Conservation (phyloP, 371 early-diverging fungal species). For the Rhizopus stolonifer region DNA sequence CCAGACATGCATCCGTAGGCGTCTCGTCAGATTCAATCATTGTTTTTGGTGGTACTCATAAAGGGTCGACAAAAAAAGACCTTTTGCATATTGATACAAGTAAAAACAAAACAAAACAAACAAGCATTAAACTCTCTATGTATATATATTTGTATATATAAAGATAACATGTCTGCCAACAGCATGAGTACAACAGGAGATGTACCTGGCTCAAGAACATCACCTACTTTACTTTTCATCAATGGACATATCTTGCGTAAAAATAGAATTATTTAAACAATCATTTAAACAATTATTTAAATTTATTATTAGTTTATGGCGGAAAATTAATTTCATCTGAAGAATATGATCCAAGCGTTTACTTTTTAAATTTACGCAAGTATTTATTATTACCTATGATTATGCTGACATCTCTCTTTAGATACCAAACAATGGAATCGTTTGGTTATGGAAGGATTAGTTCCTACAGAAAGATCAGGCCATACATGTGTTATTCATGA, state of each 20-base stretch:
- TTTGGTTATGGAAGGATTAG: slow-evolving; percentile 53
- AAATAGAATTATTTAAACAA: not conserved
- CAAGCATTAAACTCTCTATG: not conserved
- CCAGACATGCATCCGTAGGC: slow-evolving; percentile 59
- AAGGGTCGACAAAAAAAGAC: slow-evolving; percentile 49
- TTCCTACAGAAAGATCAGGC: slow-evolving; percentile 65
- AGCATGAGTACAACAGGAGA: slow-evolving; percentile 39
- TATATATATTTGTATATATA: not conserved
- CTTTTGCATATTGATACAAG: slow-evolving; percentile 62
- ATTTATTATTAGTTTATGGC: slow-evolving; percentile 38
- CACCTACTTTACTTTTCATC: slow-evolving; percentile 33
- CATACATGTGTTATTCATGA: slow-evolving; percentile 66
- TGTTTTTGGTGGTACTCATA: slow-evolving; percentile 60
- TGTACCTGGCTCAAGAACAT: slow-evolving; percentile 35
- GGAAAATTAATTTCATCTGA: slow-evolving; percentile 40
- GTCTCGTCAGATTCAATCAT: slow-evolving; percentile 52
- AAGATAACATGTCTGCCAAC: slow-evolving; percentile 38
- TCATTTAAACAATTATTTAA: not conserved
- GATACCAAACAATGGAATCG: slow-evolving; percentile 54
- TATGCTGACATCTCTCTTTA: slow-evolving; percentile 7
- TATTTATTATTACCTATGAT: not conserved
- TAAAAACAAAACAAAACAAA: slow-evolving; percentile 24
- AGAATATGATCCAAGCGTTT: slow-evolving; percentile 47
- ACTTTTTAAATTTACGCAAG: slow-evolving; percentile 46
- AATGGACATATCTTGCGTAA: slow-evolving; percentile 40